phyloP scores from a whole-genome alignment of 1,284 basidiomycete species.

The Sporisorium graminicola region DNA sequence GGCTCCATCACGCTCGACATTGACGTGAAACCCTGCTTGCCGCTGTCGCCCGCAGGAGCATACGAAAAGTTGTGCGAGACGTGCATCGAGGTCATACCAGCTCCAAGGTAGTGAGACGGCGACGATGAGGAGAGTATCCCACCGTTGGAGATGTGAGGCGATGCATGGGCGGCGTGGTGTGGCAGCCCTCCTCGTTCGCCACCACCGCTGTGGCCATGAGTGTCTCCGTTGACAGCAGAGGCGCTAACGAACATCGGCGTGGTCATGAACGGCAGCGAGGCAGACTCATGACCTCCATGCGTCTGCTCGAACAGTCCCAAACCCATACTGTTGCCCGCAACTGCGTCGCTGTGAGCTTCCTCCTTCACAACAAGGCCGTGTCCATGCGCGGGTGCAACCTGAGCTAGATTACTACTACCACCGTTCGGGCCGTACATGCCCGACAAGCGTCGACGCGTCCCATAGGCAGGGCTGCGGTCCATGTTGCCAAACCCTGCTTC shows the following conservation, averaged over 20 bases:
- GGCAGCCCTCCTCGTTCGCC: not conserved
- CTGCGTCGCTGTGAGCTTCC: slow-evolving; percentile 8
- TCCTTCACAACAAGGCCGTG: slow-evolving; percentile 3
- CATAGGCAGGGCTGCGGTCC: slow-evolving; percentile 17
- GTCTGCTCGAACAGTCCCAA: slow-evolving; percentile 16
- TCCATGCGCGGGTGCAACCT: not conserved
- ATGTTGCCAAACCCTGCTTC: not conserved
- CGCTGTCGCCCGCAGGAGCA: not conserved
- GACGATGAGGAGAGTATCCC: not conserved
- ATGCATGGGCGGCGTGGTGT: slow-evolving; percentile 1
- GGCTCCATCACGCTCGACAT: slow-evolving; percentile 14
- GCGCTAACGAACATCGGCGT: not conserved
- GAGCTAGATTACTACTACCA: not conserved
- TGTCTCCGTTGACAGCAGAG: not conserved
- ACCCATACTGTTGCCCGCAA: slow-evolving; percentile 8
- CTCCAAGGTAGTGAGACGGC: slow-evolving; percentile 10
- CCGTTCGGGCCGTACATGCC: not conserved
- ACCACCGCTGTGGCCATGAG: not conserved
- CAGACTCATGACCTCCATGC: slow-evolving; percentile 1
- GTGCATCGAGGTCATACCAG: slow-evolving; percentile 22
- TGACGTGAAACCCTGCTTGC: slow-evolving; percentile 2
- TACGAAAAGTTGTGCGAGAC: slow-evolving; percentile 11
- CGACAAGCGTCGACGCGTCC: slow-evolving; percentile 22
- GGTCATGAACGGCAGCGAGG: slow-evolving; percentile 1
- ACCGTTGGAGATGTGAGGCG: slow-evolving; percentile 7